Percentiles rank a stretch among this genome's conserved stretches.
phyloP scores from a whole-genome alignment of 1,284 basidiomycete genomes.

The Volvariella volvacea region DNA sequence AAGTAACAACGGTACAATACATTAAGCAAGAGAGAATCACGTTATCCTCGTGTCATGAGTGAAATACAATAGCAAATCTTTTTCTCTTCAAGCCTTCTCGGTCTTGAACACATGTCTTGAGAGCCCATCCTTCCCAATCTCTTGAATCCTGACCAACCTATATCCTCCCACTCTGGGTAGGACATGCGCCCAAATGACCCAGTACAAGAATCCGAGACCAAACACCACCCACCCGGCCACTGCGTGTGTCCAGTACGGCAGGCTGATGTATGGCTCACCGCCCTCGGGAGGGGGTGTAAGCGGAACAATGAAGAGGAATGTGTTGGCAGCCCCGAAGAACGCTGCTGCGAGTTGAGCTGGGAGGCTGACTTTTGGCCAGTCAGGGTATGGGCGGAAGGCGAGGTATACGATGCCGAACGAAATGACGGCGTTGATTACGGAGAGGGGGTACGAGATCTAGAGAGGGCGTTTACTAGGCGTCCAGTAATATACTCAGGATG shows the following conservation, averaged over 20 bases:
- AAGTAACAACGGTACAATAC: no score
- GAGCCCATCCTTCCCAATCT: slow-evolving; percentile 18
- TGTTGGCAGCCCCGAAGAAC: slow-evolving; percentile 26
- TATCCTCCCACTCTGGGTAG: slow-evolving; percentile 21
- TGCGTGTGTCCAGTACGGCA: slow-evolving; percentile 32
- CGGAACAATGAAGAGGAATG: slow-evolving; percentile 29
- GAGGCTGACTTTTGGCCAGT: slow-evolving; percentile 18
- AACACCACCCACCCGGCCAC: slow-evolving; percentile 29
- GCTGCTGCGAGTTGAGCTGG: slow-evolving; percentile 15
- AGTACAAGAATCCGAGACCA: slow-evolving; percentile 25
- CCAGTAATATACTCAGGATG: background rate
- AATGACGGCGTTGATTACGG: slow-evolving; percentile 28
- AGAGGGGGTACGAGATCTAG: slow-evolving; percentile 29
- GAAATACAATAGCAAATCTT: no score
- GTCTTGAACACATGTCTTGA: slow-evolving; percentile 17
- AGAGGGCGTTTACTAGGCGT: background rate
- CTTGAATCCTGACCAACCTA: slow-evolving; percentile 16
- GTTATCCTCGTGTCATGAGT: no score
- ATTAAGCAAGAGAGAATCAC: no score
- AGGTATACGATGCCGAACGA: slow-evolving; percentile 28
- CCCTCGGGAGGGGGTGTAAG: slow-evolving; percentile 30
- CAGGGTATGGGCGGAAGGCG: slow-evolving; percentile 16
- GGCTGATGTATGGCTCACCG: slow-evolving; percentile 20
- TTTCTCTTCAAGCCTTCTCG: no score
- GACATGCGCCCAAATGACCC: slow-evolving; percentile 24